These are phyloP conservation scores for Mycena citricolor DNA, from an alignment of 1,284 basidiomycete species.

Conservation along the genomic window DNA sequence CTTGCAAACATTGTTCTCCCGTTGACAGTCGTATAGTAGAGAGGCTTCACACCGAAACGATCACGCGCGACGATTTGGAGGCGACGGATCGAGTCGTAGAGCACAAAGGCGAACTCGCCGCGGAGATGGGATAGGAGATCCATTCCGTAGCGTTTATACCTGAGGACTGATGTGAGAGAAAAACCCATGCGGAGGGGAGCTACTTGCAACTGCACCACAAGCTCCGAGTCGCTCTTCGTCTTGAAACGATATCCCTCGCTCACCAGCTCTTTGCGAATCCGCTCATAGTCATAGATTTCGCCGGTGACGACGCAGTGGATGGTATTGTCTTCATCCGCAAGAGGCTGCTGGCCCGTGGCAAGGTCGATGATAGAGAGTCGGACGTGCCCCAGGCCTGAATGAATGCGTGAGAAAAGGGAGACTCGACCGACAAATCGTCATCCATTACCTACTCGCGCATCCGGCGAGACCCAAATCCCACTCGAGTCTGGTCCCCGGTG, in stretches of 20 bases:
- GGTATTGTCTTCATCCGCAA: constrained; percentile 20
- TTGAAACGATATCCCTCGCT: constrained; percentile 23
- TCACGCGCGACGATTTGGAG: constrained; percentile 25
- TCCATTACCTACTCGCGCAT: constrained; percentile 16
- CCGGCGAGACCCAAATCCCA: constrained; percentile 18
- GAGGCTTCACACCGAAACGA: constrained; percentile 27
- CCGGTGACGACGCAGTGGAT: constrained; percentile 26
- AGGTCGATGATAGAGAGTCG: constrained; percentile 28
- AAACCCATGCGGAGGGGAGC: neutral
- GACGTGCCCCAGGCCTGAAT: constrained; percentile 23
- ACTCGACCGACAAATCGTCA: neutral
- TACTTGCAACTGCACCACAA: constrained; percentile 23
- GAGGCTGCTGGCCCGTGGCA: constrained; percentile 25
- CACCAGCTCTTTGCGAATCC: constrained; percentile 22
- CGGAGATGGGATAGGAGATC: constrained; percentile 10
- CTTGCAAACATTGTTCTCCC: constrained; percentile 24
- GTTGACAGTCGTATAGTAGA: constrained; percentile 25
- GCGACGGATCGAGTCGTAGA: constrained; percentile 24
- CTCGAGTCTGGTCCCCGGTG: constrained; percentile 21
- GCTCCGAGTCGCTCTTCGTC: constrained; percentile 23
- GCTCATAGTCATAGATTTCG: constrained; percentile 27
- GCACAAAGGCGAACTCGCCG: constrained; percentile 27
- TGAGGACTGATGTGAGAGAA: neutral
- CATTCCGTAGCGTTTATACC: constrained; percentile 11
- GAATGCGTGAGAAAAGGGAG: neutral